Evolutionary conservation across 352 stramenopile species (phyloP).

Genomic region (Pythium dissimile): DNA sequence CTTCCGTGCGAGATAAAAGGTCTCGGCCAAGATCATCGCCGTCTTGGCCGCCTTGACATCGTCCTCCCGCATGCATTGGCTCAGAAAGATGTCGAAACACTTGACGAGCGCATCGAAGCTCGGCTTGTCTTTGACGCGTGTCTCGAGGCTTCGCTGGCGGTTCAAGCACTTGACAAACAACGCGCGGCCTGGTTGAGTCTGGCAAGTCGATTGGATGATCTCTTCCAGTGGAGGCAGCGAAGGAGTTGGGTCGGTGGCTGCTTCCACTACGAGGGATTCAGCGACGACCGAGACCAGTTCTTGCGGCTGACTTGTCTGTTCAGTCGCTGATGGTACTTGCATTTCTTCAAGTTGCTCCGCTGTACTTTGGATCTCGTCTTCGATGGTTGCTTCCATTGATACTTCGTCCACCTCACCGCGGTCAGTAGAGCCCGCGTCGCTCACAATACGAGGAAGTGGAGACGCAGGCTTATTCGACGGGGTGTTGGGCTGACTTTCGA

Average conservation of each 20-base stretch:
- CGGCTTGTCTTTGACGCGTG: slow-evolving; percentile 49
- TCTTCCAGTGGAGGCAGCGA: slow-evolving; percentile 7
- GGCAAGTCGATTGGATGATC: slow-evolving; percentile 22
- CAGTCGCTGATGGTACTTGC: background rate
- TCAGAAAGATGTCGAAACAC: slow-evolving; percentile 73
- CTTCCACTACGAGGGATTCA: too few species aligned
- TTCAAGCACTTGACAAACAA: slow-evolving; percentile 83
- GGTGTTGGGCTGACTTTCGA: slow-evolving; percentile 26
- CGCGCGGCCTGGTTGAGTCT: slow-evolving; percentile 37
- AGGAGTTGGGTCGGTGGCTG: background rate
- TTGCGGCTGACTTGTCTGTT: background rate
- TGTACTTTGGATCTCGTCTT: background rate
- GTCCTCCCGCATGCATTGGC: slow-evolving; percentile 70
- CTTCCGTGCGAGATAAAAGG: slow-evolving; percentile 53
- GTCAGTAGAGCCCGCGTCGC: background rate
- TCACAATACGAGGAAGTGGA: slow-evolving; percentile 4
- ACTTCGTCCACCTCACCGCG: background rate
- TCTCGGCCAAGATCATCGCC: slow-evolving; percentile 85
- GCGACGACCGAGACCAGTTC: too few species aligned
- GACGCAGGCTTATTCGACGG: slow-evolving; percentile 16
- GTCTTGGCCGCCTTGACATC: slow-evolving; percentile 85
- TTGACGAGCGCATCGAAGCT: slow-evolving; percentile 60
- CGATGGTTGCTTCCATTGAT: slow-evolving; percentile 16
- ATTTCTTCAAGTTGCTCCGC: background rate
- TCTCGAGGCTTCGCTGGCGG: slow-evolving; percentile 76